phyloP scores from a whole-genome alignment of 148 eudicot species.

The Pouteria glomerata region DNA sequence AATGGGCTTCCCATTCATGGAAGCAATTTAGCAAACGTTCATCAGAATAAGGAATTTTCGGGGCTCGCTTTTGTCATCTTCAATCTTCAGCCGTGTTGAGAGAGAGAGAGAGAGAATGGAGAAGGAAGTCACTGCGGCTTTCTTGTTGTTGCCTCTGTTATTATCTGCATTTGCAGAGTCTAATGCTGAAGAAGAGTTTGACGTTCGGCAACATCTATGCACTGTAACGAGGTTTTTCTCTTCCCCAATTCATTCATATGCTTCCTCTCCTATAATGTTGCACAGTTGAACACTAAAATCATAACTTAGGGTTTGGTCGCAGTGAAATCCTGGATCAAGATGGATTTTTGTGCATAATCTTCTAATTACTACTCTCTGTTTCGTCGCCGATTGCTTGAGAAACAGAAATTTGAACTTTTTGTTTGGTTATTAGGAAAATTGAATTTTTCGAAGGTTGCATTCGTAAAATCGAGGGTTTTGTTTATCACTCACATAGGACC shows the following conservation, averaged over 20 bases:
- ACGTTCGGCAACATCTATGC: constrained; percentile 77
- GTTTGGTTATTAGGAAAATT: neutral
- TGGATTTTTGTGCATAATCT: no score
- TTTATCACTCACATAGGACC: no score
- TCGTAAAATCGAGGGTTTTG: no score
- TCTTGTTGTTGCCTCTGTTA: constrained; percentile 22
- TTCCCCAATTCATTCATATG: neutral
- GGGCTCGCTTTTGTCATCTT: neutral
- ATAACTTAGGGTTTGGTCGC: neutral
- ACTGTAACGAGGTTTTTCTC: constrained; percentile 68
- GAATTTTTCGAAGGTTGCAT: no score
- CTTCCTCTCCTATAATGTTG: neutral
- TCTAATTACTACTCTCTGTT: no score
- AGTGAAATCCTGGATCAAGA: neutral
- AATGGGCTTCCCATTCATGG: no score
- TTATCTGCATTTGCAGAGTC: constrained; percentile 18
- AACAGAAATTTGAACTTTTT: neutral
- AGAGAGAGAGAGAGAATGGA: constrained; percentile 4
- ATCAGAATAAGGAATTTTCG: neutral
- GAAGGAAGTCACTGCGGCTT: neutral
- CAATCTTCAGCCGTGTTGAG: neutral
- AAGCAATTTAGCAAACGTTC: no score
- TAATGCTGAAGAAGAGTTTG: constrained; percentile 46
- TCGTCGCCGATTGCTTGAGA: neutral
- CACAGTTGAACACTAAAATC: neutral